Evolutionary conservation across 148 eudicot genomes (phyloP), one percentile per base, ranked within the genome.

Genomic region (Chenopodium suecicum): DNA sequence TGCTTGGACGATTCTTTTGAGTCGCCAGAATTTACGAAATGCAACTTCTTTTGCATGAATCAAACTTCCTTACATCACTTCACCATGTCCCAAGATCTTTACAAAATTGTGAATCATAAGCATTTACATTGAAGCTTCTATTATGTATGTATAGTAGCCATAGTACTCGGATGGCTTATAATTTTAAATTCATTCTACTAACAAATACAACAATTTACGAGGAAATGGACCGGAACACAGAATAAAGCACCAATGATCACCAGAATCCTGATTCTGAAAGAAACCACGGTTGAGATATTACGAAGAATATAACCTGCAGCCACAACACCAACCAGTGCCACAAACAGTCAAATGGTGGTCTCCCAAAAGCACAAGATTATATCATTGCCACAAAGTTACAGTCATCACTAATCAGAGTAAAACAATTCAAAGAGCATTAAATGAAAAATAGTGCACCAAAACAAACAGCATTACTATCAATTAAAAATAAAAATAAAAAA

Each of bases 61-160:
- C 44, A 58, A 17, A 54, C 62, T 70, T 44, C 56, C 19, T 72
- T 72, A 72, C 66, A 34, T 56, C 78, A 75, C 27, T 69, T 46
- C 75, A 41, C 54, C 11, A 50, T 66, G 80, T 70, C 62, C 16
- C 80, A 80, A 60, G 68, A 74, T 70, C 83, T 80, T 80, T 84
- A 80, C 80, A 84, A 80, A 84, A 80, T 60, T 75, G 75, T 66
- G 74, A 84, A 80, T 65, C 72, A 84, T 79, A 83, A 75, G 75
- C 80, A 84, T 84, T 63, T 84, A 84, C 77, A 80, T 50, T 37
- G 83, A 60, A 73, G 75, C 46, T 65, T 74, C 54, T 58, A 75
- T 58, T 27, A 27, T 31, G 32, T 70, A 84, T 70, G 82, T 84
- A 70, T 84, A 76, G 64, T 31, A 71, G 77, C 78, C 80, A 37